phyloP scores from a whole-genome alignment of 2,329 filamentous ascomycete species.

The Pseudogymnoascus sp. region DNA sequence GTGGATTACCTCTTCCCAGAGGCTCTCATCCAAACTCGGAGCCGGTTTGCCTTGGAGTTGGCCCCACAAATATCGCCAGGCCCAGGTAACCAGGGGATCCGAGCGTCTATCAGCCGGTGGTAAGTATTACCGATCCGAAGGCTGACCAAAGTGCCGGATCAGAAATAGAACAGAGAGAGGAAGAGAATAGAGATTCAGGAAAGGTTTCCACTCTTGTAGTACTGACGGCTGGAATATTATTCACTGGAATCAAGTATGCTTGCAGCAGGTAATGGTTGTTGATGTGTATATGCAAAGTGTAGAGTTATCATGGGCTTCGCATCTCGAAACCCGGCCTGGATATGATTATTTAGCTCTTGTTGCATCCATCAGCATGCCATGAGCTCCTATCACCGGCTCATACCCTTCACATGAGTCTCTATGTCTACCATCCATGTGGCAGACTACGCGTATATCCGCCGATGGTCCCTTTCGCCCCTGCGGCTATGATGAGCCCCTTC shows the following conservation, averaged over 20 bases:
- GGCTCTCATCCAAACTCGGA: background rate
- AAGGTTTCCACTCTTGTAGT: background rate
- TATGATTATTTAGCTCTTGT: background rate
- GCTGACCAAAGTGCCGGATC: background rate
- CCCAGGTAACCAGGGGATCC: slow-evolving; percentile 3
- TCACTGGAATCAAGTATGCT: background rate
- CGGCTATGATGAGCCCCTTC: background rate
- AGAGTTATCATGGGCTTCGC: background rate
- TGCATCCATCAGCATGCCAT: slow-evolving; percentile 4
- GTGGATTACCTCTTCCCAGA: slow-evolving; percentile 3
- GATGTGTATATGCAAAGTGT: background rate
- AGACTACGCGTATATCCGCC: background rate
- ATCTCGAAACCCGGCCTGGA: background rate
- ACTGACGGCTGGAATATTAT: background rate
- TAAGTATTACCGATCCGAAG: background rate
- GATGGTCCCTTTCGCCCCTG: background rate
- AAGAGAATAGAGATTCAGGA: background rate
- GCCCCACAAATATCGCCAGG: slow-evolving; percentile 5
- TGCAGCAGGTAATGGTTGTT: background rate
- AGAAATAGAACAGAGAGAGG: background rate
- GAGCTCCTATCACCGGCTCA: background rate
- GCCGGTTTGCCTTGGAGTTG: background rate
- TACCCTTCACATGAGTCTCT: background rate
- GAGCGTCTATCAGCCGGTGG: background rate
- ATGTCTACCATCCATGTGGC: background rate